phyloP scores from a whole-genome alignment of 805 yeast species.

The Metschnikowia continentalis region DNA sequence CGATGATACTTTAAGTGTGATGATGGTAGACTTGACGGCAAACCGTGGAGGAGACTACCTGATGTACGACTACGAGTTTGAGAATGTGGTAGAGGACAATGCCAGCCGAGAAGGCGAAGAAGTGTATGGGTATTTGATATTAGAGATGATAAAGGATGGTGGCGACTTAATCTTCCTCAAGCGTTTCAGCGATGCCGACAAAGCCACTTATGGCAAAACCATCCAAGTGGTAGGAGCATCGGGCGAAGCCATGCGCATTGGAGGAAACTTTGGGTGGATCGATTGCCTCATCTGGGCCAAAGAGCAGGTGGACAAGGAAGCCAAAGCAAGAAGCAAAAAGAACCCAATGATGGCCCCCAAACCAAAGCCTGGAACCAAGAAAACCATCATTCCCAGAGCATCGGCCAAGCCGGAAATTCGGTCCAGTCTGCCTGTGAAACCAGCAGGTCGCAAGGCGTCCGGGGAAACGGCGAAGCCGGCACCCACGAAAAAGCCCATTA shows the following conservation, averaged over 20 bases:
- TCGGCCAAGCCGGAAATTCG: not conserved
- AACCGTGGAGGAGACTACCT: constrained; percentile 44
- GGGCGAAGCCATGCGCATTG: constrained; percentile 35
- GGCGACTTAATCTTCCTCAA: constrained; percentile 55
- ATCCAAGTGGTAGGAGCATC: constrained; percentile 27
- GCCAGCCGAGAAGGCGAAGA: constrained; percentile 32
- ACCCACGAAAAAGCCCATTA: constrained; percentile 14
- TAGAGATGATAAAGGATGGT: constrained; percentile 52
- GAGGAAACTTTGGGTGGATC: constrained; percentile 58
- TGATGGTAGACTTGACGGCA: constrained; percentile 40
- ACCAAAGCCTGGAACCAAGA: not conserved
- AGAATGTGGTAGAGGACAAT: constrained; percentile 21
- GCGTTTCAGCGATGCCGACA: constrained; percentile 35
- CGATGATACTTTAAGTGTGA: constrained; percentile 24
- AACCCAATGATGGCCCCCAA: not conserved
- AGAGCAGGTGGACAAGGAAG: constrained; percentile 34
- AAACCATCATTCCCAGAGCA: not conserved
- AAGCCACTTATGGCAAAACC: constrained; percentile 20
- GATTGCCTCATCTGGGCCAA: constrained; percentile 66
- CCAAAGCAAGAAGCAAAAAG: constrained; percentile 1
- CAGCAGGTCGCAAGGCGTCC: not conserved
- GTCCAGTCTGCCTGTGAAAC: not conserved
- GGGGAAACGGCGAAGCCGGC: not conserved
- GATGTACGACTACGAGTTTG: constrained; percentile 78
- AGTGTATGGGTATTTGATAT: constrained; percentile 56